These are phyloP conservation scores for Pestalotiopsis fici DNA, from an alignment of 2,329 filamentous ascomycete genomes.

Conservation along the genomic window DNA sequence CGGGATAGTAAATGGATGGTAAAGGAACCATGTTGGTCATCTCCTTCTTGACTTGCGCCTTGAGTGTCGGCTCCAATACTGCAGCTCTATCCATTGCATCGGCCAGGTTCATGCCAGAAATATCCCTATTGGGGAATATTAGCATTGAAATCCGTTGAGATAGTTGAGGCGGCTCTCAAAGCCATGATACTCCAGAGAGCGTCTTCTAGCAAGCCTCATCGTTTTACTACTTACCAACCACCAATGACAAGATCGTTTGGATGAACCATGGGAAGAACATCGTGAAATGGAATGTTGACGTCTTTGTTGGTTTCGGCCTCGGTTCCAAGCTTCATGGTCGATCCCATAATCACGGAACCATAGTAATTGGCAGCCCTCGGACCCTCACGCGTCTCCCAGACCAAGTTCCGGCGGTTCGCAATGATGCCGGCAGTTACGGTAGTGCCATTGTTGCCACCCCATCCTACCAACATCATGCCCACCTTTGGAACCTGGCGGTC, in stretches of 20 bases:
- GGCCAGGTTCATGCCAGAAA: constrained; percentile 86
- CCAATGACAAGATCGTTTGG: constrained; percentile 94
- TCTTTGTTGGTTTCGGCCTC: constrained; percentile 83
- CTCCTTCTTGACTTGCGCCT: constrained; percentile 87
- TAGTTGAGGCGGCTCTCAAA: not conserved
- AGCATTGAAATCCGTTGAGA: not conserved
- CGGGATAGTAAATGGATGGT: constrained; percentile 96
- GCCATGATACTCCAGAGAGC: not conserved
- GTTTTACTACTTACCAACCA: constrained; percentile 42
- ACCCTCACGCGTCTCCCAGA: constrained; percentile 94
- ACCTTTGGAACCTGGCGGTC: constrained; percentile 91
- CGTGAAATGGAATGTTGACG: constrained; percentile 94
- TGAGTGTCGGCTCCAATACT: constrained; percentile 94
- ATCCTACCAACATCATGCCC: constrained; percentile 96
- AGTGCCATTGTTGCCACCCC: constrained; percentile 97
- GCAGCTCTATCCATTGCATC: constrained; percentile 93
- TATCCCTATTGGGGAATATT: constrained; percentile 68
- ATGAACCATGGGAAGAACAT: constrained; percentile 94
- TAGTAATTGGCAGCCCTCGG: constrained; percentile 91
- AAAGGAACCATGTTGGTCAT: constrained; percentile 87
- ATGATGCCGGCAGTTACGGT: constrained; percentile 97
- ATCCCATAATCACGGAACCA: constrained; percentile 94
- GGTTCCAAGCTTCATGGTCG: constrained; percentile 93
- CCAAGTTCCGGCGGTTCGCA: constrained; percentile 83
- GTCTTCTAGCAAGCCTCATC: not conserved